Conservation (phyloP, 805 yeast genomes). For the Cyberlindnera xishuangbannaensis region DNA sequence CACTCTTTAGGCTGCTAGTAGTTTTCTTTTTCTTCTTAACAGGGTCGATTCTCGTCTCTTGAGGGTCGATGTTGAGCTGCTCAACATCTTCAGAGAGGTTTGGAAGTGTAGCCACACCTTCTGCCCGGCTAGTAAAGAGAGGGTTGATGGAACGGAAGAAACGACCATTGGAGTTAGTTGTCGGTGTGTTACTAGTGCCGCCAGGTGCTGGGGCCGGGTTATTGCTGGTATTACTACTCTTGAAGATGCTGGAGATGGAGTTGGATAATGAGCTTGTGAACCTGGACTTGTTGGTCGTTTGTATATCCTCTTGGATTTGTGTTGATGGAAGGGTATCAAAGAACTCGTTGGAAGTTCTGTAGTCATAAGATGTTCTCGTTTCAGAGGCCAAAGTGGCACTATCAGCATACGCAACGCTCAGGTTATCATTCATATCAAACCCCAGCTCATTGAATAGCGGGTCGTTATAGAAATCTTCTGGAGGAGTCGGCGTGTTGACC, state of each 20-base stretch:
- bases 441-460: slow-evolving; percentile 14
- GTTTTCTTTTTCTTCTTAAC: slow-evolving; percentile 19
- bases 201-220: no score
- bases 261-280: slow-evolving; percentile 18
- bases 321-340: slow-evolving; percentile 35
- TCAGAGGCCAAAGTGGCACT: slow-evolving; percentile 21
- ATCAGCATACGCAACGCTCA: slow-evolving; percentile 17
- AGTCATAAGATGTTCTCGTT: slow-evolving; percentile 28
- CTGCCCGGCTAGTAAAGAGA: slow-evolving; percentile 18
- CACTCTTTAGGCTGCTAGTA: slow-evolving; percentile 16
- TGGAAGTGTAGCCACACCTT: slow-evolving; percentile 8
- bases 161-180: slow-evolving; percentile 21
- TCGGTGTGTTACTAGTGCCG: background rate
- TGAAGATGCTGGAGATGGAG: slow-evolving; percentile 22
- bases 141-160: slow-evolving; percentile 31
- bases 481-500: slow-evolving; percentile 13
- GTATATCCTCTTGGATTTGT: slow-evolving; percentile 7
- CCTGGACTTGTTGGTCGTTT: slow-evolving; percentile 8
- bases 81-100: slow-evolving; percentile 17
- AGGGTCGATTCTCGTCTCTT: slow-evolving; percentile 12
- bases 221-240: slow-evolving; percentile 1
- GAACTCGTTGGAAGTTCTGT: slow-evolving; percentile 38
- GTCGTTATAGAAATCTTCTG: slow-evolving; percentile 14
- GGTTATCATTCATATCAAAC: slow-evolving; percentile 3
- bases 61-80: slow-evolving; percentile 11